These are phyloP conservation scores for Fusarium musae DNA, from an alignment of 2,329 filamentous ascomycete species.

Conservation along the genomic window DNA sequence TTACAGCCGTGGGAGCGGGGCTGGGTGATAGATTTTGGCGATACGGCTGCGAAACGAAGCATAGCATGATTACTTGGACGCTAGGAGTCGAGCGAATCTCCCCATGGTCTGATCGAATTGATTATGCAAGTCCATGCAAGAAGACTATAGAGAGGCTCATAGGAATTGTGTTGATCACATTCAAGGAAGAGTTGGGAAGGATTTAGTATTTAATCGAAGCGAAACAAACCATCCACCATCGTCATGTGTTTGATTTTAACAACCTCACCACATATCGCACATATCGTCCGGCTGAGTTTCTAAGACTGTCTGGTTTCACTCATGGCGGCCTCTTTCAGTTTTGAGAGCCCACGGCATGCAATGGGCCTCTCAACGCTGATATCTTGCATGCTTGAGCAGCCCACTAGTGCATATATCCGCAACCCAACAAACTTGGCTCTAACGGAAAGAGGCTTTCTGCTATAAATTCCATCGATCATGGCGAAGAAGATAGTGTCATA, in stretches of 20 bases:
- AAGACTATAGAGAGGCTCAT: slow-evolving; percentile 33
- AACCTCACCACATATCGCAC: background rate
- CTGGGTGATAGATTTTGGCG: background rate
- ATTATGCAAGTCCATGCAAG: background rate
- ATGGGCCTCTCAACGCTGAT: slow-evolving; percentile 52
- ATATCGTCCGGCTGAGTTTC: background rate
- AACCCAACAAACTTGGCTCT: slow-evolving; percentile 53
- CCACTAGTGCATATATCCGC: slow-evolving; percentile 45
- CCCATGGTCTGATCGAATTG: background rate
- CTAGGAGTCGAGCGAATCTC: slow-evolving; percentile 1
- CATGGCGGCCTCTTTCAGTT: background rate
- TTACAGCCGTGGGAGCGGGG: background rate
- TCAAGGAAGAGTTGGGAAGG: slow-evolving; percentile 3
- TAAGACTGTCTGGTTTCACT: background rate
- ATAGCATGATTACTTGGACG: slow-evolving; percentile 8
- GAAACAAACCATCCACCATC: background rate
- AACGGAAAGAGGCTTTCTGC: slow-evolving; percentile 48
- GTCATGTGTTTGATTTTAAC: slow-evolving; percentile 29
- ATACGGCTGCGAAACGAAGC: slow-evolving; percentile 4
- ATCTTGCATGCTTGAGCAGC: slow-evolving; percentile 54
- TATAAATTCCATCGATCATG: slow-evolving; percentile 49
- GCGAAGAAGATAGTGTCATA: background rate
- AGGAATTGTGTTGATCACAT: slow-evolving; percentile 32
- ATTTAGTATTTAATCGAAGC: slow-evolving; percentile 34
- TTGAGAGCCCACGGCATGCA: slow-evolving; percentile 51